Conservation (phyloP, 768 basidiomycete species). For the Rhizopogon roseolus region DNA sequence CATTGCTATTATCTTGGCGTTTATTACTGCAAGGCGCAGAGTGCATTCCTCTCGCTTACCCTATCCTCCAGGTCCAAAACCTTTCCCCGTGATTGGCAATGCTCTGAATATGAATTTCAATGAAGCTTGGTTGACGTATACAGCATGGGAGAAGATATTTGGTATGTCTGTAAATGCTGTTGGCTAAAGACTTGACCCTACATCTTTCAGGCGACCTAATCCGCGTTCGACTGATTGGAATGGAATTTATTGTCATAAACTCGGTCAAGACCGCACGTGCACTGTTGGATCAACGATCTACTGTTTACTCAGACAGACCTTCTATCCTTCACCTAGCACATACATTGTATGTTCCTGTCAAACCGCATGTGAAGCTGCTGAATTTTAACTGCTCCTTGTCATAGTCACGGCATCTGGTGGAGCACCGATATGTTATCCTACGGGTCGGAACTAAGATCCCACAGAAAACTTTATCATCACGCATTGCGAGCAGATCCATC, state of each 20-base stretch:
- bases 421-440: conserved; percentile 17
- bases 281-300: conserved; percentile 1
- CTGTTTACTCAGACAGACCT: conserved; percentile 4
- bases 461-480: conserved; percentile 14
- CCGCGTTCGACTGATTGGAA: neutral
- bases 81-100: conserved; percentile 23
- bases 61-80: conserved; percentile 25
- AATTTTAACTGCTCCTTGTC: neutral
- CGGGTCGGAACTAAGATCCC: conserved; percentile 12
- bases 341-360: neutral
- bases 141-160: conserved; percentile 24
- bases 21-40: neutral
- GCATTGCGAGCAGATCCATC: conserved; percentile 8
- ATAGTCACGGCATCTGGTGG: conserved; percentile 19
- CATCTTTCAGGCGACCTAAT: neutral
- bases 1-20: neutral
- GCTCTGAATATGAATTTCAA: conserved; percentile 17
- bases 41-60: conserved; percentile 1
- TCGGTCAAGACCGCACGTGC: conserved; percentile 1
- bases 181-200: neutral
- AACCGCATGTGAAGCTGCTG: neutral
- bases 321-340: neutral
- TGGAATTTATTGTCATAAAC: conserved; percentile 4
- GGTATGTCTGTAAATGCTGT: conserved; percentile 16
- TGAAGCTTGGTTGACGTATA: conserved; percentile 28